These are phyloP conservation scores for Xylaria polymorpha DNA, from an alignment of 2,329 filamentous ascomycete genomes.

Conservation along the genomic window DNA sequence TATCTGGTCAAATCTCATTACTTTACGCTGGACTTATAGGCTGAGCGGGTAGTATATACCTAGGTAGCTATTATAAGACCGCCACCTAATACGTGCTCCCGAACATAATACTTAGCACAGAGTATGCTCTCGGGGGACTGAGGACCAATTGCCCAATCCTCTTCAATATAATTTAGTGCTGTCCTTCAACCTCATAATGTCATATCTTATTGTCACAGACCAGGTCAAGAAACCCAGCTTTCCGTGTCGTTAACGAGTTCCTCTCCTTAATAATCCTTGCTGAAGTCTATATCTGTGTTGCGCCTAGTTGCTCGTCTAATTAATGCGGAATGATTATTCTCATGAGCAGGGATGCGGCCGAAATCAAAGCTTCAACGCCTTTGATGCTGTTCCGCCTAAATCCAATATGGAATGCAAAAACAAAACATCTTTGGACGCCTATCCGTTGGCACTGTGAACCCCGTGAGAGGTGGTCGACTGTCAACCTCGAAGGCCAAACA, in stretches of 20 bases:
- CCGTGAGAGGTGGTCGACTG: background rate
- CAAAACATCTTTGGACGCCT: constrained; percentile 19
- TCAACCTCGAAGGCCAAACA: constrained; percentile 6
- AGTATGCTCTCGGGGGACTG: background rate
- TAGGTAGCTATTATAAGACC: background rate
- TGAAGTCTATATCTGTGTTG: constrained; percentile 5
- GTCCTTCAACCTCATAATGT: background rate
- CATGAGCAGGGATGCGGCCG: constrained; percentile 8
- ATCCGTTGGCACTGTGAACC: constrained; percentile 4
- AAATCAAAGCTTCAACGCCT: constrained; percentile 27
- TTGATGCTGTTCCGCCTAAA: constrained; percentile 23
- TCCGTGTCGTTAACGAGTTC: background rate
- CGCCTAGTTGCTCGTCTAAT: constrained; percentile 16
- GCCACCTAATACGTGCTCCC: background rate
- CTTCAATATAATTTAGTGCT: background rate
- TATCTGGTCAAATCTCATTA: constrained; percentile 4
- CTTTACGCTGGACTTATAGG: constrained; percentile 1
- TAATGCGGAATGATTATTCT: constrained; percentile 15
- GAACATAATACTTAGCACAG: background rate
- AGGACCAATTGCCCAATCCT: background rate
- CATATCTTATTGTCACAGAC: constrained; percentile 22
- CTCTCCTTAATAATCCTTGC: constrained; percentile 1
- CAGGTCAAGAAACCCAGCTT: constrained; percentile 14
- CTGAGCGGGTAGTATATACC: background rate
- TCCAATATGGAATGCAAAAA: constrained; percentile 29